phyloP scores from a whole-genome alignment of 768 basidiomycete genomes.

The Rhodotorula kratochvilovae region DNA sequence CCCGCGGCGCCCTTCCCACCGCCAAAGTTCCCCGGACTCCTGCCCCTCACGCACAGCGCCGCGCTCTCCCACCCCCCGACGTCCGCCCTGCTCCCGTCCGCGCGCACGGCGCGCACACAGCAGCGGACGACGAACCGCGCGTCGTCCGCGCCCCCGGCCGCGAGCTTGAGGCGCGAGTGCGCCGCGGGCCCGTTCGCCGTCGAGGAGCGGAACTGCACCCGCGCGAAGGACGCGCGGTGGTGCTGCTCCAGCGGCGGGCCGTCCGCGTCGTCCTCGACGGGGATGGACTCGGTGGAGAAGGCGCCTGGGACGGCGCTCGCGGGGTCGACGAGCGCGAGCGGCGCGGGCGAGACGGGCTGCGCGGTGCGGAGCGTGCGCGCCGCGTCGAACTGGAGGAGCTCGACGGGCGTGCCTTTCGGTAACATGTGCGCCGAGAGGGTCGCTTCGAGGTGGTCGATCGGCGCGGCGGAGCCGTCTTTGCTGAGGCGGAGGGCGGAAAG shows the following conservation, averaged over 20 bases:
- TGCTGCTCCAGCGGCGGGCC: not conserved
- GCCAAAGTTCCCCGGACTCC: constrained; percentile 12
- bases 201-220: constrained; percentile 14
- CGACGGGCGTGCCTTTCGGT: not conserved
- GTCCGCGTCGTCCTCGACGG: not conserved
- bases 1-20: not conserved
- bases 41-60: constrained; percentile 5
- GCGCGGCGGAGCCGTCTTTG: not conserved
- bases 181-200: constrained; percentile 2
- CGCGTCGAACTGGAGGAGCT: constrained; percentile 18
- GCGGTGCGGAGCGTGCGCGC: not conserved
- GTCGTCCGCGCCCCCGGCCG: not conserved
- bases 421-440: not conserved
- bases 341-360: not conserved
- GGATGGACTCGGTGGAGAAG: not conserved
- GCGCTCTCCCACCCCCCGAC: constrained; percentile 15
- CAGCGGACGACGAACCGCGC: constrained; percentile 2
- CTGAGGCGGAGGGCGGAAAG: not conserved
- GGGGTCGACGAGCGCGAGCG: not conserved
- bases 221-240: not conserved
- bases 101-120: not conserved
- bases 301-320: too few species aligned
- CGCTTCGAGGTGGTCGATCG: not conserved
- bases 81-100: not conserved
- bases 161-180: not conserved